Percentiles rank a stretch among this genome's conserved stretches.
Conservation (phyloP, 1,284 basidiomycete species). For the Apiotrichum porosum region DNA sequence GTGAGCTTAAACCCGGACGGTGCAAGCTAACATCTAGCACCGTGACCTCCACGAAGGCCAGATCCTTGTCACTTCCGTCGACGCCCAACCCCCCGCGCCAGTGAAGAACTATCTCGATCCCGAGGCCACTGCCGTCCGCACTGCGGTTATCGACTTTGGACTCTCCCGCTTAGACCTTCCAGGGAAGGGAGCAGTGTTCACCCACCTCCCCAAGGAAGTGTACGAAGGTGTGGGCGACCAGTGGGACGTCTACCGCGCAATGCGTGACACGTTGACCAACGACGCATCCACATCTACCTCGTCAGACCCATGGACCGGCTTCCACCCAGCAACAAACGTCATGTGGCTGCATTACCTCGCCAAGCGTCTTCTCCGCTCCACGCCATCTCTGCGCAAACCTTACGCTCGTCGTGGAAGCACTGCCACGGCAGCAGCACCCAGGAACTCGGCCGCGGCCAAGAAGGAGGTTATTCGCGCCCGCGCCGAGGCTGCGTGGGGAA, state of each 20-base stretch:
- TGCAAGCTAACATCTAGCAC: conserved; percentile 61
- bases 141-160: conserved; percentile 90
- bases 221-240: conserved; percentile 84
- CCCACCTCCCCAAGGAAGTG: conserved; percentile 64
- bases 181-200: not conserved
- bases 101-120: conserved; percentile 25
- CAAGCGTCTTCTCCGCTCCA: conserved; percentile 26
- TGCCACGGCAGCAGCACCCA: not conserved
- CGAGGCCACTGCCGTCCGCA: conserved; percentile 58
- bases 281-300: not conserved
- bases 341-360: conserved; percentile 45
- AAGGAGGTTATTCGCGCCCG: conserved; percentile 4
- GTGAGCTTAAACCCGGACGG: conserved; percentile 51
- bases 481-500: conserved; percentile 9
- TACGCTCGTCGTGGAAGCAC: conserved; percentile 5
- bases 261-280: conserved; percentile 57
- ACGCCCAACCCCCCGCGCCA: conserved; percentile 13
- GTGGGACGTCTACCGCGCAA: conserved; percentile 89
- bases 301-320: conserved; percentile 1
- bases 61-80: conserved; percentile 62
- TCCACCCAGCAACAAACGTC: conserved; percentile 10
- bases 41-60: conserved; percentile 99
- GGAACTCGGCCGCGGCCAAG: not conserved
- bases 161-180: conserved; percentile 68
- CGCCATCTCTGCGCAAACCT: conserved; percentile 29